Conservation (phyloP, 1,139 yeast genomes). For the Geotrichum carabidarum region DNA sequence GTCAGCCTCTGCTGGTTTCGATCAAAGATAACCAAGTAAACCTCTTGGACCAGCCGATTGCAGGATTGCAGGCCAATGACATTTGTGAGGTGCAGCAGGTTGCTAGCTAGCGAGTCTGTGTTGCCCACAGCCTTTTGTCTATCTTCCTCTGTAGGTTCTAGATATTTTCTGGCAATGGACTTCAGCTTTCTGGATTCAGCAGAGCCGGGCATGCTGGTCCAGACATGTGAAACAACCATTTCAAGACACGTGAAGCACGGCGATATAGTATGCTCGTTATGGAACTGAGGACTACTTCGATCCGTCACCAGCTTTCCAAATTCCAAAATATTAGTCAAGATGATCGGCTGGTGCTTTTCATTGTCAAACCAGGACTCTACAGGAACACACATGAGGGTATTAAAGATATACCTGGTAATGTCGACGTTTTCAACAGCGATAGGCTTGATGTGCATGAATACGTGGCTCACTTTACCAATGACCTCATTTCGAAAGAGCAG, state of each 20-base stretch:
- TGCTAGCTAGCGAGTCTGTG: conserved; percentile 23
- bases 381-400: conserved; percentile 23
- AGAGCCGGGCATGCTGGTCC: background rate
- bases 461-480: conserved; percentile 17
- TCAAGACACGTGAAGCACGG: conserved; percentile 12
- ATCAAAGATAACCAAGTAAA: conserved; percentile 25
- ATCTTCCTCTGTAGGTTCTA: conserved; percentile 24
- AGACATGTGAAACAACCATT: background rate
- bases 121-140: conserved; percentile 23
- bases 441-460: conserved; percentile 19
- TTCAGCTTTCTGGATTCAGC: conserved; percentile 2
- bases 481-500: background rate
- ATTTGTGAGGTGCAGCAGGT: conserved; percentile 21
- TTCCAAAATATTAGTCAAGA: conserved; percentile 2
- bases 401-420: conserved; percentile 22
- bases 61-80: conserved; percentile 22
- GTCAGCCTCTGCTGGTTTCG: conserved; percentile 25
- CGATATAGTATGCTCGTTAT: conserved; percentile 9
- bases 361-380: conserved; percentile 19
- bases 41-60: conserved; percentile 24
- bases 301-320: background rate
- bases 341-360: background rate
- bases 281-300: background rate
- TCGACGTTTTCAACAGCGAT: conserved; percentile 13
- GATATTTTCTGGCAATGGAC: conserved; percentile 8